These are phyloP conservation scores for Trichophyton benhamiae DNA, from an alignment of 2,329 filamentous ascomycete species.

Conservation along the genomic window DNA sequence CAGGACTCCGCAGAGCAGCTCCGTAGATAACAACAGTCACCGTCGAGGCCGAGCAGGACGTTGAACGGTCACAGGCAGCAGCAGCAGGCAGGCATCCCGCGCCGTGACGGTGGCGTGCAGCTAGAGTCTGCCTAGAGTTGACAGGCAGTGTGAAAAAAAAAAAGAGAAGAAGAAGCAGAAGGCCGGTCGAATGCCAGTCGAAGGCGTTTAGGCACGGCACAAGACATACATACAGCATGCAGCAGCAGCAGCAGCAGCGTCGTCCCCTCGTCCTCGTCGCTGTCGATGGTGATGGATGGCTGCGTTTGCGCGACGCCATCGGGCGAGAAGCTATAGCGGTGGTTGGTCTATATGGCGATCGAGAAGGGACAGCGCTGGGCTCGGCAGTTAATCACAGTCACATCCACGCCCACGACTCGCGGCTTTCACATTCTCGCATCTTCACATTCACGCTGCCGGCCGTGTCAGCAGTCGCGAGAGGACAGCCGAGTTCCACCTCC, in stretches of 20 bases:
- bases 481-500: neutral
- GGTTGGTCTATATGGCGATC: neutral
- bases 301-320: neutral
- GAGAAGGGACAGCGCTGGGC: neutral
- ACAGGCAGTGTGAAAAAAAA: neutral
- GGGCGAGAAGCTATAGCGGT: neutral
- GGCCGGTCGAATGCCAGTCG: neutral
- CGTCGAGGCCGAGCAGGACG: neutral
- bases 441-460: neutral
- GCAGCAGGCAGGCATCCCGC: neutral
- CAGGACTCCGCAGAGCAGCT: no score
- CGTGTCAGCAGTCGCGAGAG: neutral
- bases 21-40: neutral
- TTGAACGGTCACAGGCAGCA: neutral
- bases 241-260: no score
- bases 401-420: neutral
- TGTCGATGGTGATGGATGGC: no score
- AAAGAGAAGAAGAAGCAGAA: no score
- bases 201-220: constrained; percentile 3
- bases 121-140: neutral
- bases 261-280: no score
- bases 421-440: neutral
- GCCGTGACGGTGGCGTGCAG: constrained; percentile 1
- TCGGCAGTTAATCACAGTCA: no score
- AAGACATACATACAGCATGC: neutral